Base-by-base conservation (phyloP, 2,329 filamentous ascomycete genomes). In the Talaromyces sp. region DNA sequence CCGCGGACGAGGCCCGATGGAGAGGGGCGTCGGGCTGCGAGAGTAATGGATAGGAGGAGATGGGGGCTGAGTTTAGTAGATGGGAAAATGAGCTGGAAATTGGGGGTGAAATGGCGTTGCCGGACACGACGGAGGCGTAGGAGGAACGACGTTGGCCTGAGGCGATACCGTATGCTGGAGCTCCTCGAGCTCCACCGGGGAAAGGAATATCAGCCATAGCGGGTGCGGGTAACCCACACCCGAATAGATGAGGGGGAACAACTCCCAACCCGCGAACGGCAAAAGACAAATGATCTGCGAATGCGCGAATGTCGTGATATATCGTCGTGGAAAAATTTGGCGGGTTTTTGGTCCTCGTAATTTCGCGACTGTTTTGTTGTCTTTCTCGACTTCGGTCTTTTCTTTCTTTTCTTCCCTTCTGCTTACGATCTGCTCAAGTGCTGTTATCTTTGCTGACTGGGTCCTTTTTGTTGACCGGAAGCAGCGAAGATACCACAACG, bases 41-140 rank as follows among this genome's bases (percentile, higher is more conserved):
- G 46, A 67, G 67, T 48, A 71, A 68, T 50, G 69, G 68, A 57
- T 70, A 71, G 17, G 68, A 72, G 49, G 66, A 70, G 51, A 66
- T 66, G 52, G 67, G 68, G 49, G 61, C 62, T 43, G 63, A 57
- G 54, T 82, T 82, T 58, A 83, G 71, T 30, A 87, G 76, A 61
- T 86, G 81, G 3, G 82, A 80, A 64, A 82, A 82, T 56, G 75
- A 77, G 60, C 72, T 75, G 67, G 66, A 67, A 57, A 67, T 67
- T 61, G 70, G 69, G 37, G 70, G 67, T 51, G 70, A 71, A 55
- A 70, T 53, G 49, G 74, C 71, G 60, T 76, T 77, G 44, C 82
- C 82, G 48, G 82, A 81, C 52, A 82, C 78, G 53, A 86, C 82
- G 22, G 83, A 85, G 62, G 84, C 83, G 73, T 86, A 86, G 47